Base-by-base conservation (phyloP, 2,329 filamentous ascomycete genomes). In the Colletotrichum melonis region DNA sequence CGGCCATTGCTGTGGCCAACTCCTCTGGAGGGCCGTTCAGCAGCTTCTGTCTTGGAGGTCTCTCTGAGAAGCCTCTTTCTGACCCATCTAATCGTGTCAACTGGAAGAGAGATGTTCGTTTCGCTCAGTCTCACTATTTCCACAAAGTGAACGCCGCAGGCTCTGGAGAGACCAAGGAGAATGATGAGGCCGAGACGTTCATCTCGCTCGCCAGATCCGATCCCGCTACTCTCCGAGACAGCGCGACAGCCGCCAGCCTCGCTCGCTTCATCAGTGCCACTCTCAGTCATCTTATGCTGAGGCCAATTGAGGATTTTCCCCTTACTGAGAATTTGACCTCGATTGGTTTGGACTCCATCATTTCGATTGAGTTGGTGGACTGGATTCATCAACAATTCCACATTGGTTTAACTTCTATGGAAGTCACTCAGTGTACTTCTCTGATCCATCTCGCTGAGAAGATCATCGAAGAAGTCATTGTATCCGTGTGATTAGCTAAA, bases 351-450 rank as follows among this genome's bases (percentile, higher is more conserved):
- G 69, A 72, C 42, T 72, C 69, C 0, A 72, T 72, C 3, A 63
- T 72, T 7, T 72, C 69, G 6, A 72, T 72, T 5, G 69, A 72
- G 65, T n/a, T 72, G 38, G 64, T 67, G 2, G 69, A 72, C 42
- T 72, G 69, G 69, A 72, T 72, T 16, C 69, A 72, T 24, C 65
- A 72, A 3, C 69, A 67, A 1, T 72, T 69, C 42, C 65, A 72
- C 1, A 46, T 72, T 11, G 58, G 69, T 5, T 16, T 72, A 28
- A 68, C 58, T 1, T 72, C 69, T 0, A 72, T 72, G 28, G 69
- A 69, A 30, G 64, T 72, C 5, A 72, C 69, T 1, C 69, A 72
- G 52, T 72, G 65, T 22, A 42, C 69, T 14, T 72, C 65, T 1
- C 19, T 72, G 12, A 24, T 63, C 28, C 69, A 72, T 9, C 30